A percentile compares a stretch with the other conserved stretches of the same genome.
Conservation (phyloP, 192 early-diverging fungal species). For the Entrophospora sp. region DNA sequence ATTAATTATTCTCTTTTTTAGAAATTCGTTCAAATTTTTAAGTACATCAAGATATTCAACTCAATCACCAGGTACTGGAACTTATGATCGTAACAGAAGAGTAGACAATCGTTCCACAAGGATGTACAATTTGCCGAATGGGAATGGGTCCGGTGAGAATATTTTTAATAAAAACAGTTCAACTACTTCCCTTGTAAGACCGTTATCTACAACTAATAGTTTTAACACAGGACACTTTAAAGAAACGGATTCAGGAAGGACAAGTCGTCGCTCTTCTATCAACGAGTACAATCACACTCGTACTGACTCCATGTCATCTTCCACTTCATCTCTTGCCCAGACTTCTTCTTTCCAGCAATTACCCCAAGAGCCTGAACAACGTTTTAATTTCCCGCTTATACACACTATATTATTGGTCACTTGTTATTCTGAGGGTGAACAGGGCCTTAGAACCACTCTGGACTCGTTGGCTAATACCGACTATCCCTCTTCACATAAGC, state of each 20-base stretch:
- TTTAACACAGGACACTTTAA: constrained; percentile 26
- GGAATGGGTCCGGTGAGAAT: not conserved
- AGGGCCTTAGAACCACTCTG: constrained; percentile 63
- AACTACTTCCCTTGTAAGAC: constrained; percentile 23
- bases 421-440: constrained; percentile 68
- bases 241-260: constrained; percentile 19
- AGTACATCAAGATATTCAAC: too few relatives aligned
- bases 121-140: too few relatives aligned
- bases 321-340: constrained; percentile 27
- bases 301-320: constrained; percentile 27
- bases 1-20: too few relatives aligned
- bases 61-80: constrained; percentile 20
- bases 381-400: constrained; percentile 40
- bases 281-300: constrained; percentile 24
- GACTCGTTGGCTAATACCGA: constrained; percentile 72
- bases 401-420: constrained; percentile 70
- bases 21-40: too few relatives aligned
- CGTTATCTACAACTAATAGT: constrained; percentile 24
- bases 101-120: not conserved
- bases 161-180: constrained; percentile 17
- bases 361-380: constrained; percentile 34
- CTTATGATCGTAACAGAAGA: not conserved
- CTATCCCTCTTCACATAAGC: constrained; percentile 70
- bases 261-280: constrained; percentile 28
- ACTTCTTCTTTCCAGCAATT: constrained; percentile 19